Conservation (phyloP, 768 basidiomycete genomes). For the Pseudohyphozyma bogoriensis region DNA sequence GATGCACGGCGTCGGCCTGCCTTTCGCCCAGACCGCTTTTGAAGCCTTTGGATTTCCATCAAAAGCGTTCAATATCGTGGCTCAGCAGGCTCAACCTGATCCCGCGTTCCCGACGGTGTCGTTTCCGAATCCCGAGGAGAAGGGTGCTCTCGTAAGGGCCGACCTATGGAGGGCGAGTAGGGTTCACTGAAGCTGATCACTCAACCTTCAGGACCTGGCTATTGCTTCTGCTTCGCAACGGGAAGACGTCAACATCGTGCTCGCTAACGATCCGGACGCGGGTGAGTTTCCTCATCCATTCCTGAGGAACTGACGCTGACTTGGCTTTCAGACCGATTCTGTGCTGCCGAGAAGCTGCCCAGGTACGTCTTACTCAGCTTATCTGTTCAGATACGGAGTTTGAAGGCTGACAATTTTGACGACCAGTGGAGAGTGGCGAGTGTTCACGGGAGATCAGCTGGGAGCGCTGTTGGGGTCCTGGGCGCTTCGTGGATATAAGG, state of each 20-base stretch:
- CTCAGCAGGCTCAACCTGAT: conserved; percentile 60
- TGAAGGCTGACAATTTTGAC: not conserved
- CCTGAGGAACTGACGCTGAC: conserved; percentile 46
- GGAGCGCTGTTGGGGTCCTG: conserved; percentile 49
- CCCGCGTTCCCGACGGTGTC: conserved; percentile 75
- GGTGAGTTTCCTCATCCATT: conserved; percentile 59
- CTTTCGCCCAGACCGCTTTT: conserved; percentile 53
- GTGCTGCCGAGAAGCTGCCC: conserved; percentile 13
- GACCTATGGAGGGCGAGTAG: too few relatives aligned
- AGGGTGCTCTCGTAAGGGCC: conserved; percentile 50
- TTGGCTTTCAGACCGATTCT: conserved; percentile 6
- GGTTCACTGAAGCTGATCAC: not conserved
- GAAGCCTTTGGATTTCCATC: conserved; percentile 52
- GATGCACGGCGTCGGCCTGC: conserved; percentile 79
- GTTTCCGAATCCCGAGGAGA: conserved; percentile 86
- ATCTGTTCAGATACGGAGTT: too few relatives aligned
- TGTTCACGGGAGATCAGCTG: conserved; percentile 77
- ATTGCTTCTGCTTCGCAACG: conserved; percentile 52
- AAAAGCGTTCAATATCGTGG: conserved; percentile 44
- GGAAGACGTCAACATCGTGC: conserved; percentile 51
- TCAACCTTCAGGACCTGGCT: conserved; percentile 53
- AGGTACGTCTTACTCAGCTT: not conserved
- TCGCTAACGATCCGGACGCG: conserved; percentile 83
- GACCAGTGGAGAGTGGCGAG: conserved; percentile 48
- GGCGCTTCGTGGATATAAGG: conserved; percentile 43